Base-by-base conservation (phyloP, 140 eudicot genomes). In the Flaveria floridana region DNA sequence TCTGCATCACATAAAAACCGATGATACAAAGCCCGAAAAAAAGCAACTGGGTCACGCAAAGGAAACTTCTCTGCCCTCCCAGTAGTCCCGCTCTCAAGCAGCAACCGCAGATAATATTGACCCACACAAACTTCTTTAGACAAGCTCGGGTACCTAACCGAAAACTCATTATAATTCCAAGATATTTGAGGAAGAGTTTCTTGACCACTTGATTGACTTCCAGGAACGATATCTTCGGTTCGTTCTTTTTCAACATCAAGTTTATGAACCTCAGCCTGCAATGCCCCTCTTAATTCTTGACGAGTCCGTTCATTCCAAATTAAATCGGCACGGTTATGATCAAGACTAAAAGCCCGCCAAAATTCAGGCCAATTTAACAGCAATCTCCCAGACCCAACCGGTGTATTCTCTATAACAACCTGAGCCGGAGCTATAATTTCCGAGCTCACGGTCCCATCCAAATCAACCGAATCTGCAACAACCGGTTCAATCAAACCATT, bases 61-160 rank as follows among this genome's bases (percentile, higher is more conserved):
- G 99, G 99, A 68, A 94, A 94, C 65, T 90, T 89, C 62, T 88
- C 94, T 1, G 91, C 96, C 84, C 91, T 77, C 19, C 86, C 91
- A 70, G 81, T 85, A 57, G 76, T 86, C 64, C 96, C 94, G 78
- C 94, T 88, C 81, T 94, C 99, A 75, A 94, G 99, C 64, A 94
- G 87, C 82, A 94, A 84, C 10, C 99, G 88, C 12, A 90, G 76
- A 76, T 94, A 94, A 76, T 94, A 94, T 80, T 94, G 99, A 62
- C 99, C 99, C 41, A 94, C 97, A 81, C 99, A 94, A 75, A 94
- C 99, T 88, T 94, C 99, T 86, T 90, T 94, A 14, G 97, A 87
- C 56, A 94, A 78, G 82, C 99, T 90, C 4, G 88, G 89, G 75
- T 94, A 94, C 70, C 90, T 86, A 68, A 94, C 99, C 3, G 85